These are phyloP conservation scores for Mycena rebaudengoi DNA, from an alignment of 768 basidiomycete species.

Conservation along the genomic window DNA sequence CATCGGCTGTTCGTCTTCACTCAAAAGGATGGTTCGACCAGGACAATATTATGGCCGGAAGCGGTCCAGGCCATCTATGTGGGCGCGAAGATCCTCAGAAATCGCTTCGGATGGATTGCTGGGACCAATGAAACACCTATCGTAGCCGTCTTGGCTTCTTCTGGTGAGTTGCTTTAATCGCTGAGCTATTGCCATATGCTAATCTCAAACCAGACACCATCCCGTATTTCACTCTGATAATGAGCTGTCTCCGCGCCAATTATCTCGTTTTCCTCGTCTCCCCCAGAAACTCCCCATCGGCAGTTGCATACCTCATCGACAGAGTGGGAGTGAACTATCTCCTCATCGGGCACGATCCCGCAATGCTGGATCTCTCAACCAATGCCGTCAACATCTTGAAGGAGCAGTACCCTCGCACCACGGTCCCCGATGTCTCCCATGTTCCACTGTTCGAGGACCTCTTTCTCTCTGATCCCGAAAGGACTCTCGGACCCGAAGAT, in stretches of 20 bases:
- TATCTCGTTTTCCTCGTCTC: constrained; percentile 43
- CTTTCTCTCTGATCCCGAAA: background rate
- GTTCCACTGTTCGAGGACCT: constrained; percentile 29
- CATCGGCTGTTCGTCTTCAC: no score
- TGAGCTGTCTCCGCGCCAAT: constrained; percentile 46
- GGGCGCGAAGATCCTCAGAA: no score
- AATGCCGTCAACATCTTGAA: constrained; percentile 28
- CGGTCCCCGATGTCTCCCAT: constrained; percentile 22
- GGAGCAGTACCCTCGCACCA: background rate
- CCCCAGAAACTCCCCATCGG: constrained; percentile 51
- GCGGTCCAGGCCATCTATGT: no score
- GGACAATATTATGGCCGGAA: no score
- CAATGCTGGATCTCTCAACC: constrained; percentile 27
- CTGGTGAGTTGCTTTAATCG: no score
- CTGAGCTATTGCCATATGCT: no score
- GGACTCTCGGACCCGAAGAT: background rate
- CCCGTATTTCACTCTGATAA: constrained; percentile 37
- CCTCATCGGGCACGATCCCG: constrained; percentile 36
- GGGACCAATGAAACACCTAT: no score
- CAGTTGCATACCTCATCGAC: constrained; percentile 50
- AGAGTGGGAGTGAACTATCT: constrained; percentile 20
- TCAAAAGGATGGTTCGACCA: no score
- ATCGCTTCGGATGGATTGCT: no score
- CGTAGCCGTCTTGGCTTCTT: no score
- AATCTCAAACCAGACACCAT: constrained; percentile 47